A percentile compares a stretch with the other conserved stretches of the same genome.
These are phyloP conservation scores for Tricladium varicosporioides DNA, from an alignment of 2,329 filamentous ascomycete genomes.

Conservation along the genomic window DNA sequence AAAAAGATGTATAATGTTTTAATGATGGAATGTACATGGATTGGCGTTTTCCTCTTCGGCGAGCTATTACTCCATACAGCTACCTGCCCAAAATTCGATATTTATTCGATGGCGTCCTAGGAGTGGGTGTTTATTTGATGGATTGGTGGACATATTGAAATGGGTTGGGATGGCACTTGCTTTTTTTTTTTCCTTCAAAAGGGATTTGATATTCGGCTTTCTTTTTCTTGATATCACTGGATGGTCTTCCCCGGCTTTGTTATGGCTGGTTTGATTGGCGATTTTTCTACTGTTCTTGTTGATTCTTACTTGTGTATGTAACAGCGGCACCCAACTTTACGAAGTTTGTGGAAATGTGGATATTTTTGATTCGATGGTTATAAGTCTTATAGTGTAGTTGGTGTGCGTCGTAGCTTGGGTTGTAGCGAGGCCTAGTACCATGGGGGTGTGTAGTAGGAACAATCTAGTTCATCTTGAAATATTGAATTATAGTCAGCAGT, in stretches of 20 bases:
- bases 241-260: too few species aligned
- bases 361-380: background rate
- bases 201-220: background rate
- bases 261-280: background rate
- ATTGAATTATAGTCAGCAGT: too few species aligned
- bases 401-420: too few species aligned
- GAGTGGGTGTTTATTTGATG: background rate
- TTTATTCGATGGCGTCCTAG: background rate
- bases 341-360: background rate
- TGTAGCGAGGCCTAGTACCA: too few species aligned
- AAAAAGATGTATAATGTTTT: conserved; percentile 11
- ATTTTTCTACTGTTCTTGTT: background rate
- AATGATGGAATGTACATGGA: conserved; percentile 5
- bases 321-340: background rate
- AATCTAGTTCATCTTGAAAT: too few species aligned
- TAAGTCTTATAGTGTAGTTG: background rate
- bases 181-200: background rate
- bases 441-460: too few species aligned
- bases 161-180: background rate
- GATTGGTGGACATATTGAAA: background rate
- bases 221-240: too few species aligned
- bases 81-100: background rate
- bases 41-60: background rate
- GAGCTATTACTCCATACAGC: too few species aligned
- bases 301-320: background rate